Base-by-base conservation (phyloP, 2,329 filamentous ascomycete genomes). In the Rhinocladiella similis region DNA sequence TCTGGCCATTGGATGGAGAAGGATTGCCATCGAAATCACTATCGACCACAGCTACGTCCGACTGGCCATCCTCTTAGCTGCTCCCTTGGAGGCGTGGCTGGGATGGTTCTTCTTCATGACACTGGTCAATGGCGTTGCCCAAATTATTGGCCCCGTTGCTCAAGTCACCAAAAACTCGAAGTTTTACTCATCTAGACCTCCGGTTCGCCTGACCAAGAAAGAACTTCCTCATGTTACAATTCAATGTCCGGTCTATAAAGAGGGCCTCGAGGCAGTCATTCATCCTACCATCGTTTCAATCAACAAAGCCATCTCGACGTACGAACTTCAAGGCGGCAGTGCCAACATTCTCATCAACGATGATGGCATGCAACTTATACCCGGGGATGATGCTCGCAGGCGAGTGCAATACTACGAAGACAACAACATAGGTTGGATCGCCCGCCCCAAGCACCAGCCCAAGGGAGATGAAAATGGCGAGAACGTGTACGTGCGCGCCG, bases 171-270 rank as follows among this genome's bases (percentile, higher is more conserved):
- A 66, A 42, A 79, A 79, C 64, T 73, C 72, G 42, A 77, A 74
- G 59, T 77, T 70, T 65, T 78, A 73, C 66, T 77, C 75, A 22
- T 75, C 35, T 35, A 39, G 36, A 35, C 49, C 35, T 10, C 39
- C 50, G 18, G 19, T 22, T 13, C 81, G 63, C 35, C 46, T 60
- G 10, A 46, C 43, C 12, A 27, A 16, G n/a, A 13, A n/a, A 16
- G 13, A 46, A 18, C 69, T 77, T 12, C 78, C 77, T 36, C 80
- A 77, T 63, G 74, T 82, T 57, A 93, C 89, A 2, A 88, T 95
- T 41, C 90, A 96, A 68, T 92, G 89, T 70, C 90, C 90, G 4
- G 89, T 95, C 0, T 95, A 94, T 77, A 94, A 93, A 71, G 90
- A 95, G 70, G 89, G 90, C 63, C 80, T 95, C 2, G 75, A 76